Percentiles rank a stretch among this genome's conserved stretches.
Conservation (phyloP, 2,329 filamentous ascomycete genomes). For the Cercospora zeae-maydis region DNA sequence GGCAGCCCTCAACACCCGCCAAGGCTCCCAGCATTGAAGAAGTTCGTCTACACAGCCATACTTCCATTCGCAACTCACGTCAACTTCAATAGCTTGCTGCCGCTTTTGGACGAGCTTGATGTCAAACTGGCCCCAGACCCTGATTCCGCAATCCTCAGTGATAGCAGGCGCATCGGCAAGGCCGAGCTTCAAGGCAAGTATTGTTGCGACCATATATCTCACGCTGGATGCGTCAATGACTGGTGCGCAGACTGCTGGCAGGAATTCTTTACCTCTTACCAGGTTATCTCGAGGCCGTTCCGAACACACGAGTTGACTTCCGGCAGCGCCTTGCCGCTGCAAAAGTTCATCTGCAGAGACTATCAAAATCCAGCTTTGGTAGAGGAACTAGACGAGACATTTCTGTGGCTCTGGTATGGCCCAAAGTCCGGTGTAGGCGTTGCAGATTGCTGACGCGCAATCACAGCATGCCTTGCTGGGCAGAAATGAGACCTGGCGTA, state of each 20-base stretch:
- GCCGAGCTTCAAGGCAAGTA: slow-evolving; percentile 36
- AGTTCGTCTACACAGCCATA: slow-evolving; percentile 35
- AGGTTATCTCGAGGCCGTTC: slow-evolving; percentile 18
- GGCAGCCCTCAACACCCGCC: not conserved
- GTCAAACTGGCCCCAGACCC: slow-evolving; percentile 44
- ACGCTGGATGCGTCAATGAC: not conserved
- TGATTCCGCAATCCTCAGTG: slow-evolving; percentile 39
- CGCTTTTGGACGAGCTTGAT: slow-evolving; percentile 31
- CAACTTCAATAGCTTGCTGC: slow-evolving; percentile 28
- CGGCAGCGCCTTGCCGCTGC: slow-evolving; percentile 19
- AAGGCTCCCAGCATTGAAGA: not conserved
- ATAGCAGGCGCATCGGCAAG: slow-evolving; percentile 39
- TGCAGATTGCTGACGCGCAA: not conserved
- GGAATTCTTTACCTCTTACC: slow-evolving; percentile 31
- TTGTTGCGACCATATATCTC: not conserved
- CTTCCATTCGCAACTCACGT: slow-evolving; percentile 34
- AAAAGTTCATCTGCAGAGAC: slow-evolving; percentile 30
- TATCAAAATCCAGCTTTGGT: slow-evolving; percentile 21
- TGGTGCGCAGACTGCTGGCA: slow-evolving; percentile 32
- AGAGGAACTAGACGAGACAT: slow-evolving; percentile 23
- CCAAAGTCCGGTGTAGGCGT: not conserved
- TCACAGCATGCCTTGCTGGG: slow-evolving; percentile 30
- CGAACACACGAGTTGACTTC: slow-evolving; percentile 13
- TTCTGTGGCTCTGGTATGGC: slow-evolving; percentile 8
- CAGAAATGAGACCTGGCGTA: slow-evolving; percentile 26